Base-by-base conservation (phyloP, 2,329 filamentous ascomycete genomes). In the Proliferodiscus dingleyae region DNA sequence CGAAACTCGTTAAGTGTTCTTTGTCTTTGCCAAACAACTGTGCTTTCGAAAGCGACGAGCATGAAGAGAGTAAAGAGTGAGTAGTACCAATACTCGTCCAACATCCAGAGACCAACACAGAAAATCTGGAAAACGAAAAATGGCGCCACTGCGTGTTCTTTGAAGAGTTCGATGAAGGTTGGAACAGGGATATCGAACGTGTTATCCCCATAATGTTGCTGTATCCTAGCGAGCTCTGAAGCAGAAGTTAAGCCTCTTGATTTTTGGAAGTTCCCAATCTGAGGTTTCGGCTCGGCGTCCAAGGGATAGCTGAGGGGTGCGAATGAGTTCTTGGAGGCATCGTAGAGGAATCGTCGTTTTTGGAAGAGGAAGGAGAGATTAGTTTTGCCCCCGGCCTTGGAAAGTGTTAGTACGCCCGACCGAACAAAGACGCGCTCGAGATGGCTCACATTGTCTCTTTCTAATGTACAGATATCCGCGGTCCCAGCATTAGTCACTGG, bases 81-180 rank as follows among this genome's bases (percentile, higher is more conserved):
- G 71, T 98, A 98, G 74, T 98, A 98, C 93, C 94, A 98, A 71
- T 97, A 98, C 70, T 98, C 94, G 64, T 98, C 93, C 64, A 98
- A 73, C 83, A 97, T 88, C 93, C 93, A 98, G 50, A 98, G 73
- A 13, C 93, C 94, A 47, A 98, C 93, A 60, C 94, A 98, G 73
- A 98, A 98, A 51, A 98, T 77, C 74, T 98, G 93, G 71, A 98
- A 98, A 53, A 98, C 90, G 69, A 98, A 98, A 75, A 98, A 98
- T 4, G 93, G 93, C 18, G 94, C 94, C 18, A 98, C 94, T 19
- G 94, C 91, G 67, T 98, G 94, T 68, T 98, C 93, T 68, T 95
- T 87, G 78, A 95, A 98, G 40, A 98, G 79, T 70, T 98, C 93
- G 41, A 85, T 82, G 59, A 98, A 98, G 9, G 87, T 91, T 3